These are phyloP conservation scores for Fistulifera pelliculosa DNA, from an alignment of 108 stramenopile genomes.

Conservation along the genomic window DNA sequence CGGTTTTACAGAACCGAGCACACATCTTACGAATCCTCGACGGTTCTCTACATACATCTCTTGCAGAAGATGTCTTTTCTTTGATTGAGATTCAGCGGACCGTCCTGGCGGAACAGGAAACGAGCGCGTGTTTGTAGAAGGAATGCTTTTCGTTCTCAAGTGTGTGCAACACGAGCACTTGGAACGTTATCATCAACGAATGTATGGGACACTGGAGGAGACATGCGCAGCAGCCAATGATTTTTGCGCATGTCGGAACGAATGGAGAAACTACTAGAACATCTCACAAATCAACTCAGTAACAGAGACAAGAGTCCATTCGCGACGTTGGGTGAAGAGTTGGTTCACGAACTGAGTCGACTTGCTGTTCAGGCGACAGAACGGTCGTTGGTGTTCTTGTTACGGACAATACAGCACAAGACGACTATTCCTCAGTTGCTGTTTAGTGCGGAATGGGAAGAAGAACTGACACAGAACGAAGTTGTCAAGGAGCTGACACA, in stretches of 20 bases:
- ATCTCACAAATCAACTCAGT: slow-evolving; percentile 6
- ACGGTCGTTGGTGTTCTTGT: slow-evolving; percentile 44
- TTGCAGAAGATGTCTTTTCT: slow-evolving; percentile 74
- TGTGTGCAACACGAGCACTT: slow-evolving; percentile 42
- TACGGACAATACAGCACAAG: slow-evolving; percentile 33
- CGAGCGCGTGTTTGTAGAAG: slow-evolving; percentile 21
- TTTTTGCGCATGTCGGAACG: slow-evolving; percentile 65
- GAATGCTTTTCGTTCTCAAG: slow-evolving; percentile 44
- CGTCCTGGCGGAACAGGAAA: slow-evolving; percentile 58
- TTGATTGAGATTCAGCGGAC: slow-evolving; percentile 52
- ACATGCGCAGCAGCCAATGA: slow-evolving; percentile 71
- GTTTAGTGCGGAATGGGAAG: slow-evolving; percentile 69
- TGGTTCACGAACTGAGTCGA: slow-evolving; percentile 35
- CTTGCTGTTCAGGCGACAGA: slow-evolving; percentile 63
- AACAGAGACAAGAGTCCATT: slow-evolving; percentile 3
- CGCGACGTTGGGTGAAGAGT: slow-evolving; percentile 19
- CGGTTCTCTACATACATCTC: slow-evolving; percentile 14
- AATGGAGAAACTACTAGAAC: slow-evolving; percentile 38
- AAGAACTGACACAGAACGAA: slow-evolving; percentile 56
- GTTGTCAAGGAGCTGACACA: slow-evolving; percentile 49
- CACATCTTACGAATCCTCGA: not conserved
- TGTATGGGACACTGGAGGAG: slow-evolving; percentile 50
- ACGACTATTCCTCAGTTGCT: slow-evolving; percentile 43
- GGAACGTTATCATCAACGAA: slow-evolving; percentile 43
- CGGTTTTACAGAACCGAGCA: not conserved